Evolutionary conservation across 371 early-diverging fungal species (phyloP), one percentile per base, ranked within the genome.

Genomic region (Chytridium lagenaria): DNA sequence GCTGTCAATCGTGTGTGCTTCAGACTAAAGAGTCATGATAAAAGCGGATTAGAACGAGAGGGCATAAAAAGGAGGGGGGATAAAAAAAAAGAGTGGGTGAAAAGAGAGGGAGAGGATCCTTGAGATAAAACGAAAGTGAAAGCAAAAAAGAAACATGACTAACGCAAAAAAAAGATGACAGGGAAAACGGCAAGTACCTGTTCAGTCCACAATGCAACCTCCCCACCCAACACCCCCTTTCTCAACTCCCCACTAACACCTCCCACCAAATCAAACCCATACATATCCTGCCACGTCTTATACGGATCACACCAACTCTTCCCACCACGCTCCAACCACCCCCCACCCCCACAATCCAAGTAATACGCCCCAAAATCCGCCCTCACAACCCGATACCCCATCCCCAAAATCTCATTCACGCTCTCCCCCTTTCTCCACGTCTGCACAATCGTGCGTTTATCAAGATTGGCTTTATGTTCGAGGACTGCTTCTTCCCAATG

Each of bases 191-290:
- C 10, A 28, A 15, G 3, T 37, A 63, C 63, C 63, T 63, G 65
- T 31, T 72, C 72, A 2, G 50, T 57, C 72, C 72, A 72, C 26
- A 72, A 23, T 2, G 67, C 57, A 31, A 55, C 72, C 57, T 64
- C 50, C 0, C 33, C 67, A 2, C 72, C 72, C n/a, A 72, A 34
- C 34, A 72, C 65, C 15, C 64, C 37, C 15, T 59, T 59, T 16
- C 7, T 22, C 15, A 15, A 15, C 3, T 63, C 63, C 12, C 2
- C 55, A 23, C 5, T 22, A 12, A 68, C 31, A 12, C 52, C 52
- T n/a, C 2, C 3, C 36, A 52, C 3, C 15, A 49, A 7, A 28
- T 68, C 68, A 39, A 30, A 52, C 33, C 2, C 34, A 55, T 72
- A 72, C 2, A 72, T 34, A 19, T 30, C 37, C 57, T 65, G 39